Evolutionary conservation across 1,284 basidiomycete genomes (phyloP), one percentile per base, ranked within the genome.

Genomic region (Trichosporon sp.): DNA sequence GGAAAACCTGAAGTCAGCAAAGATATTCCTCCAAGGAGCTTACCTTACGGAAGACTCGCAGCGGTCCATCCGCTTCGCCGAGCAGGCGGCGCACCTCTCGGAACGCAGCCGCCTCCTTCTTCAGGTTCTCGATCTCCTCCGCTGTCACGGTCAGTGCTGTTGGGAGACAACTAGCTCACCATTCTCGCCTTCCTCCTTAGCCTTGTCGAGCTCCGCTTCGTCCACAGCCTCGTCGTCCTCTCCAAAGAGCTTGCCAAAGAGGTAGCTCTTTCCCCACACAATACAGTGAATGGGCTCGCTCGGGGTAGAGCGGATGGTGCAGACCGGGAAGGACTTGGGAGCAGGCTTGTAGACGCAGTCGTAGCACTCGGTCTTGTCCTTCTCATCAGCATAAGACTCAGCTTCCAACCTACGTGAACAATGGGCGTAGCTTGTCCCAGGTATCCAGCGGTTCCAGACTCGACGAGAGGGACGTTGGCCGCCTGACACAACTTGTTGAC

Each of bases 201-300:
- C 84, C 79, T 85, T 78, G 75, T 85, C 84, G 71, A 86, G 77
- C 83, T 86, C 83, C 61, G 83, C 77, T 68, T 80, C 78, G 77
- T 87, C 80, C 71, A 76, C 73, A 65, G 80, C 77, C 75, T 84
- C 91, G 63, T 94, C 88, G 80, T 96, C 91, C 81, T 91, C 92
- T 0, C 96, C 96, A 78, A 97, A 98, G 5, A 98, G 84, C 84
- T 98, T 94, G 94, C 91, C 90, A 76, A 99, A 90, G n/a, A 99
- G 90, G 85, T 98, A 99, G 76, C 90, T 96, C 84, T 99, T 99
- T 38, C 94, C 95, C 97, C 97, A 99, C 0, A 98, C 96, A 70
- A 99, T 98, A 80, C 96, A 99, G 80, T 99, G 97, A 66, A 99
- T 97, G 0, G 97, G 95, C 74, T 96, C 94, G 69, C 92, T 95